Evolutionary conservation across 148 eudicot genomes (phyloP), one percentile per base, ranked within the genome.

Genomic region (Amaranthus cruentus): DNA sequence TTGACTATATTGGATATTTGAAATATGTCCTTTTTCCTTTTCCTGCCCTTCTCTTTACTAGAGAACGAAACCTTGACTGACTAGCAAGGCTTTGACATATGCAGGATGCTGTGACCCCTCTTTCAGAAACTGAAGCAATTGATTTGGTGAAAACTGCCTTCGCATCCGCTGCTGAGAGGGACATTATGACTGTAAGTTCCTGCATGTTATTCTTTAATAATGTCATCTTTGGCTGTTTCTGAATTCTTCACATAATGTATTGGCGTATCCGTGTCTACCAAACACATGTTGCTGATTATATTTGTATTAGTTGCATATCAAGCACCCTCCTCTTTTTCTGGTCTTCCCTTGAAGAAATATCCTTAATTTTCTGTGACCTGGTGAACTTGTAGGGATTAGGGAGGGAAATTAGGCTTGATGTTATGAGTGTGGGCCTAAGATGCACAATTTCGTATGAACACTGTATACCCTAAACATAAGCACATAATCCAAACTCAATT

Each of bases 121-220:
- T 94, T 55, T 89, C 96, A 5, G 96, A 94, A 79, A 14, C 78
- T 51, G 98, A 94, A 87, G 98, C 98, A 28, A 84, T 94, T 62
- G 98, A 94, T 85, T 85, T 94, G 84, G 97, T 94, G 72, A 91
- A 87, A 78, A 94, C 98, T 74, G 94, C 97, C 73, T 94, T 94
- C 83, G 95, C 97, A 75, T 90, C 98, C 68, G 98, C 98, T 75
- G 85, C 97, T 60, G 98, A 94, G 82, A 94, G 98, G 84, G 98
- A 94, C 78, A 94, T 94, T 72, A 91, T 91, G 77, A 94, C 98
- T 64, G 98, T 94, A 77, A 88, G 96, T 82, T 72, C 73, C 70
- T 68, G 6, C 46, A 46, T 56, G 49, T 66, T 61, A 13, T 11
- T 76, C 47, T 74, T 15, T 11, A 43, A 7, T 15, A 28, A 21